Conservation (phyloP, 768 basidiomycete genomes). For the Termitomyces sp. region DNA sequence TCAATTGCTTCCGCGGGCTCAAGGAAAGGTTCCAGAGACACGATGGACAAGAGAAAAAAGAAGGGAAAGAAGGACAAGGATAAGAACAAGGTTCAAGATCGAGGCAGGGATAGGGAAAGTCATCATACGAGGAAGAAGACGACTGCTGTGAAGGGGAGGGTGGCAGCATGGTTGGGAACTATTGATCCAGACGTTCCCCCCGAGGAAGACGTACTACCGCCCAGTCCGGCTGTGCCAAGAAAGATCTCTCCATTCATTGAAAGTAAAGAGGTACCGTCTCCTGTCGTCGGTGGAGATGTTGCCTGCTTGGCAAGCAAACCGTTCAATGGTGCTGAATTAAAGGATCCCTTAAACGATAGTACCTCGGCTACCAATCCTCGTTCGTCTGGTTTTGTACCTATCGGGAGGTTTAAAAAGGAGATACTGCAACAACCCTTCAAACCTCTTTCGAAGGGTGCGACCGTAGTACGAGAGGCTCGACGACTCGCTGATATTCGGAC, state of each 20-base stretch:
- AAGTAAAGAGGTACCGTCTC: neutral
- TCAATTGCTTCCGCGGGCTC: slow-evolving; percentile 26
- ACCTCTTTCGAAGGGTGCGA: slow-evolving; percentile 23
- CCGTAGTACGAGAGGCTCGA: slow-evolving; percentile 34
- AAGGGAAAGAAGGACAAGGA: slow-evolving; percentile 23
- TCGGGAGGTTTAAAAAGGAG: slow-evolving; percentile 50
- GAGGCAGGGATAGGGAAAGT: slow-evolving; percentile 22
- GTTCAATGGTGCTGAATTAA: neutral
- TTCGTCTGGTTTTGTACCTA: slow-evolving; percentile 73
- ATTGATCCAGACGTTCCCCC: slow-evolving; percentile 59
- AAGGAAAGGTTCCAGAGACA: slow-evolving; percentile 23
- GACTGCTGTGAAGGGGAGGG: slow-evolving; percentile 58
- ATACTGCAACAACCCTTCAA: slow-evolving; percentile 24
- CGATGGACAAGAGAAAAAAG: slow-evolving; percentile 23
- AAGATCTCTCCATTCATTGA: slow-evolving; percentile 4
- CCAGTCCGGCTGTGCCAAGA: slow-evolving; percentile 26
- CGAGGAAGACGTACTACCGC: slow-evolving; percentile 43
- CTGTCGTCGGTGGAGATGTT: neutral
- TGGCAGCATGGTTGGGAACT: slow-evolving; percentile 75
- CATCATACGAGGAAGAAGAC: slow-evolving; percentile 20
- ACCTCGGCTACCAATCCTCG: slow-evolving; percentile 60
- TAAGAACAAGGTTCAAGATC: slow-evolving; percentile 22
- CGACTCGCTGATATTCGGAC: slow-evolving; percentile 40
- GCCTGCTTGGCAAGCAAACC: slow-evolving; percentile 2
- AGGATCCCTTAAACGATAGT: slow-evolving; percentile 12